Evolutionary conservation across 1,139 yeast genomes (phyloP).

Genomic region (Wickerhamiella pararugosa): DNA sequence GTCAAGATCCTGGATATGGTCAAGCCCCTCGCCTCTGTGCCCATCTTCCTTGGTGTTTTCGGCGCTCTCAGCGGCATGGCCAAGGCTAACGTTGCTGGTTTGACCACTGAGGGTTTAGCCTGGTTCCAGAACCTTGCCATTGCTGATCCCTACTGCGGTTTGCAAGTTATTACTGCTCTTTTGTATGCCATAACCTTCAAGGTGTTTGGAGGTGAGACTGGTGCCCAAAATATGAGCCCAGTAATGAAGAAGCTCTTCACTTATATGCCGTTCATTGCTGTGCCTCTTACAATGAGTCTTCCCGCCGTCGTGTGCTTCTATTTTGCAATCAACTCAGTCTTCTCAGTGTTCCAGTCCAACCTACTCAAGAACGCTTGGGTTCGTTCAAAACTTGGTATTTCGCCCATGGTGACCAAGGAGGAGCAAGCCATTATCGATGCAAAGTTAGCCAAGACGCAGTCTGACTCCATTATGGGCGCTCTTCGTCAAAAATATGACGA

Average conservation of each 20-base stretch:
- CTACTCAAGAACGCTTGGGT: slow-evolving; percentile 44
- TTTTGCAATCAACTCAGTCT: slow-evolving; percentile 65
- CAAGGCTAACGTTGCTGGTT: slow-evolving; percentile 69
- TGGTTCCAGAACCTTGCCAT: slow-evolving; percentile 76
- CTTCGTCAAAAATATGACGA: slow-evolving; percentile 46
- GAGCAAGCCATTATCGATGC: slow-evolving; percentile 23
- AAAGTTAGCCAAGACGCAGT: slow-evolving; percentile 11
- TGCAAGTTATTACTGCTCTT: slow-evolving; percentile 74
- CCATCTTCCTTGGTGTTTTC: slow-evolving; percentile 81
- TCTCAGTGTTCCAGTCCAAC: slow-evolving; percentile 57
- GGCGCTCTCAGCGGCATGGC: slow-evolving; percentile 82
- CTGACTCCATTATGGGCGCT: slow-evolving; percentile 30
- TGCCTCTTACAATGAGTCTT: slow-evolving; percentile 72
- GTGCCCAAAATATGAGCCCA: slow-evolving; percentile 57
- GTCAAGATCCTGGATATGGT: slow-evolving; percentile 38
- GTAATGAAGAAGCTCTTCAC: slow-evolving; percentile 60
- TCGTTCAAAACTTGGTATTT: slow-evolving; percentile 46
- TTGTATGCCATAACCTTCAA: slow-evolving; percentile 57
- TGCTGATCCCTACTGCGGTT: slow-evolving; percentile 83
- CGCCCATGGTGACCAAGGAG: slow-evolving; percentile 40
- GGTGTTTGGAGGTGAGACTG: slow-evolving; percentile 78
- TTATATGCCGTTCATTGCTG: slow-evolving; percentile 61
- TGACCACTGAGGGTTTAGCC: slow-evolving; percentile 53
- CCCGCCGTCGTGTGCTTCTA: slow-evolving; percentile 76
- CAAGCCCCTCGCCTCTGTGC: slow-evolving; percentile 58